These are phyloP conservation scores for Musa beccarii DNA, from an alignment of 176 grass and related monocot genomes.

Conservation along the genomic window DNA sequence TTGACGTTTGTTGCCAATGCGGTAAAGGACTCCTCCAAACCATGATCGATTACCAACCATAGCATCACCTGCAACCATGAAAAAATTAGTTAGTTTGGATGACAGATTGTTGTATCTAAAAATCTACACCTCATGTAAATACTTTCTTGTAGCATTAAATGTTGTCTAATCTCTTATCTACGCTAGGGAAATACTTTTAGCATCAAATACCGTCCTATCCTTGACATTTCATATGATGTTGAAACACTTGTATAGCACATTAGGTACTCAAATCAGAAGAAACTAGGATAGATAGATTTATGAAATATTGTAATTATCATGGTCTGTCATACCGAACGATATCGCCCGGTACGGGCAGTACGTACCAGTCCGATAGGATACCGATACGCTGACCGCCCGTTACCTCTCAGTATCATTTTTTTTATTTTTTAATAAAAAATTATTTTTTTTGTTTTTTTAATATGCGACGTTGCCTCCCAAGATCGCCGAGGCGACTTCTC, in stretches of 20 bases:
- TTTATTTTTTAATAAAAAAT: too few species aligned
- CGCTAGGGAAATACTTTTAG: too few species aligned
- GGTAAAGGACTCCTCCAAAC: conserved; percentile 76
- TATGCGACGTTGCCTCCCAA: too few species aligned
- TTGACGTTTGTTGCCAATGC: conserved; percentile 56
- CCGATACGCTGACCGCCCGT: too few species aligned
- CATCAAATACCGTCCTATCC: neutral
- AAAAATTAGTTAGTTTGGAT: neutral
- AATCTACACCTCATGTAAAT: neutral
- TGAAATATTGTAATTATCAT: too few species aligned
- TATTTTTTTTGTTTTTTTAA: too few species aligned
- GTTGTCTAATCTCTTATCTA: neutral
- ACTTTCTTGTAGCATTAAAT: neutral
- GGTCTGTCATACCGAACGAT: too few species aligned
- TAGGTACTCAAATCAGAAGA: neutral
- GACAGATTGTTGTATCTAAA: neutral
- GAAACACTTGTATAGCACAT: neutral
- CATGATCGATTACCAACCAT: conserved; percentile 85
- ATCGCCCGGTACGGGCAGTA: too few species aligned
- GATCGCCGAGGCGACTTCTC: too few species aligned
- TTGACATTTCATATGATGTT: neutral
- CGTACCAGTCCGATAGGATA: too few species aligned
- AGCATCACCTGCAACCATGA: conserved; percentile 40
- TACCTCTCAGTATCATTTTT: too few species aligned
- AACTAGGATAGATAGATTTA: too few species aligned